Percentiles rank a stretch among this genome's conserved stretches.
Evolutionary conservation across 208 protist species (phyloP).

Genomic region (Trypanosoma caninum): DNA sequence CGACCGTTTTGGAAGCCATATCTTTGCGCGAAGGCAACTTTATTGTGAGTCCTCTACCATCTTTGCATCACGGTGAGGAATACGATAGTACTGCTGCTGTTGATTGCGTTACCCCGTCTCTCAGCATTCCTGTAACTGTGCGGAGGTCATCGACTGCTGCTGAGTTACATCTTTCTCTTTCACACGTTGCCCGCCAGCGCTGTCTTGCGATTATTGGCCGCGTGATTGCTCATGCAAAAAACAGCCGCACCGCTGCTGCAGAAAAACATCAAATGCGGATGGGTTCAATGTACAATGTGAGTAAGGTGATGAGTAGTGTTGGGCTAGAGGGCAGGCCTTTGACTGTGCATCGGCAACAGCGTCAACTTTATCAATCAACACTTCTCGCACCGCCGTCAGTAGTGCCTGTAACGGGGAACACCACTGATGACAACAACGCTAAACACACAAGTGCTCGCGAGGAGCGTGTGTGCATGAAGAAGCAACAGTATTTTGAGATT

Average conservation of each 20-base stretch:
- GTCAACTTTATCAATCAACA: constrained; percentile 13
- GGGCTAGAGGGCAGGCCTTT: constrained; percentile 23
- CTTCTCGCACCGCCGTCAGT: neutral
- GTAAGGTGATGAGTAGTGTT: constrained; percentile 15
- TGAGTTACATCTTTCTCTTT: constrained; percentile 38
- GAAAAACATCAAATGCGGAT: constrained; percentile 19
- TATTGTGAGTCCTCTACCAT: constrained; percentile 10
- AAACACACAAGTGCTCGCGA: no score
- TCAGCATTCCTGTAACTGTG: constrained; percentile 18
- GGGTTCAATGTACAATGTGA: constrained; percentile 13
- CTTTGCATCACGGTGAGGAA: neutral
- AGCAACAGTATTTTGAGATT: constrained; percentile 10
- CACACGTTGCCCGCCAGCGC: constrained; percentile 36
- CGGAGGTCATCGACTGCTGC: constrained; percentile 6
- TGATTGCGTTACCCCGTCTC: constrained; percentile 3
- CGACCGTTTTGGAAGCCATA: neutral
- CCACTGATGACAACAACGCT: no score
- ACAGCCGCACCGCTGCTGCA: neutral
- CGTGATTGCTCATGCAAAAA: constrained; percentile 13
- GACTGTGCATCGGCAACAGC: constrained; percentile 16
- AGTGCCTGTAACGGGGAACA: neutral
- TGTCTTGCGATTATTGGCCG: constrained; percentile 47
- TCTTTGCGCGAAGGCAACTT: constrained; percentile 18
- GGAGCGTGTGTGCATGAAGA: no score
- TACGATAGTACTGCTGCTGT: neutral